Evolutionary conservation across 1,284 basidiomycete genomes (phyloP), one percentile per base, ranked within the genome.

Genomic region (Naganishia sp.): DNA sequence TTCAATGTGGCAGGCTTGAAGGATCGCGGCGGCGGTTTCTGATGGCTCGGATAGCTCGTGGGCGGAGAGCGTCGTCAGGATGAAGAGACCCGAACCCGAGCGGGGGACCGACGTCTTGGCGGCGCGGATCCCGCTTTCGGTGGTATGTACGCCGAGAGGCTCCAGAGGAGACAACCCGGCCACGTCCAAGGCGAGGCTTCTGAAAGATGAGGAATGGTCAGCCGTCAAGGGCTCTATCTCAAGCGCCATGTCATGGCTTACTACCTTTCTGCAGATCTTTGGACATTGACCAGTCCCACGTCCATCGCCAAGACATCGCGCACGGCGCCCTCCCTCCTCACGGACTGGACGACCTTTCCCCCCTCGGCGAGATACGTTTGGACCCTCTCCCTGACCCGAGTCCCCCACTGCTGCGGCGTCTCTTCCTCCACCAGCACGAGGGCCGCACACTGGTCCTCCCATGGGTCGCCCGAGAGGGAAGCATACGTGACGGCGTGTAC

Each of bases 391-490:
- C 42, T 31, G 16, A 48, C 42, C 4, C 6, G 21, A 36, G 25
- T 9, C 6, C 70, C 71, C 4, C 83, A 79, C 45, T 85, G 82
- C 53, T 67, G 83, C 82, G 33, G 82, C 78, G 50, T 86, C 86
- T 25, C 85, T 85, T 1, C 89, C 90, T 64, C 45, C 3, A 55
- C 31, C 9, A 94, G 80, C 55, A 92, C 88, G 6, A 95, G 84
- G 1, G 94, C 82, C 4, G 88, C 87, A 73, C 91, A 93, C 36
- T 83, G 83, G 2, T 81, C 75, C 53, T 85, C 77, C 92, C 92
- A 95, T 10, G 92, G 92, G 64, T 89, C 86, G 0, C 83, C 81
- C 0, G 82, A 78, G 10, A 95, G 81, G 0, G 84, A 75, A 44
- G 85, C 79, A 0, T 83, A 81, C 0, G 85, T 81, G 63, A 92